Evolutionary conservation across 2,329 filamentous ascomycete genomes (phyloP), one percentile per base, ranked within the genome.

Genomic region (Colletotrichum kahawae): DNA sequence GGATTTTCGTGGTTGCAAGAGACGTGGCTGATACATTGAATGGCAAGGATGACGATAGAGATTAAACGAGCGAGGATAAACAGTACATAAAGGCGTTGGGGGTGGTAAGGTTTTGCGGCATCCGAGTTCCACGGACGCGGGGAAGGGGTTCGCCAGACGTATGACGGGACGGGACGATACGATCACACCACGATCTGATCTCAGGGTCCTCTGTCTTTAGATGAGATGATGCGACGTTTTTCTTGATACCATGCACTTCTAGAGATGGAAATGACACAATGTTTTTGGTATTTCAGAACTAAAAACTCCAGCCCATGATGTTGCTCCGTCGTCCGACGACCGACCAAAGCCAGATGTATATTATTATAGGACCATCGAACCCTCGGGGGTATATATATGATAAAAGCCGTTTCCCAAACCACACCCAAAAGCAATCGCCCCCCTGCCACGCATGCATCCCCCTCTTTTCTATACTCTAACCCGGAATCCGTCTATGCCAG

Each of bases 291-390:
- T 57, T 63, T 36, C 33, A 48, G 43, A 48, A 48, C 43, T 48
- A 21, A 48, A 21, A 68, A 75, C 73, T 73, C 73, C 69, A 73
- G 31, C 34, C 72, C 68, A 54, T 75, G 69, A 73, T 73, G 36
- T 63, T n/a, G 38, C 63, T 73, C 16, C 56, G 16, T 54, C 21
- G 21, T 31, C 43, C 38, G 18, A 18, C 21, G 29, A 63, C n/a
- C 21, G 60, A 31, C 21, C n/a, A 60, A 70, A 33, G 24, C 56
- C 21, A 33, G 6, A 56, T 29, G 33, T 31, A n/a, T 13, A 21
- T 4, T 63, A 43, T 18, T 31, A 33, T 48, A 70, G 36, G 60
- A 48, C 54, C 63, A 51, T 34, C 48, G 24, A 65, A 67, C 57
- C 70, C 64, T 64, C 43, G 34, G 73, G 71, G 73, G 69, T 75